Conservation (phyloP, 345 rosid genomes). For the Salix suchowensis region DNA sequence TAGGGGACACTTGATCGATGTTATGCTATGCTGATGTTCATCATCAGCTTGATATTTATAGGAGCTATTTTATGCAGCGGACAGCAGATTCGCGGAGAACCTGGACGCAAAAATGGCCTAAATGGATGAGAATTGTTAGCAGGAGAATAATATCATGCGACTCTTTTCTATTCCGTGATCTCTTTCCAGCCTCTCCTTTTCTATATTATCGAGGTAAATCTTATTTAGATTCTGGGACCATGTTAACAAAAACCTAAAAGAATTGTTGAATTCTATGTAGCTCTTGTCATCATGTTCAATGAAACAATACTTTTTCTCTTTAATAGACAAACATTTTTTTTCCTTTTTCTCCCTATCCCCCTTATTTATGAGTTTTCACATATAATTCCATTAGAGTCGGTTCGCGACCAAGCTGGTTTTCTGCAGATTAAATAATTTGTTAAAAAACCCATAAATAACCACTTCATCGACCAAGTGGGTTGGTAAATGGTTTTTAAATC, state of each 20-base stretch:
- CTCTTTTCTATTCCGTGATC: background rate
- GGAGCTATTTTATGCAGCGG: background rate
- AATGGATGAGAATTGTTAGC: background rate
- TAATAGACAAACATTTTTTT: no score
- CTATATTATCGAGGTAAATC: background rate
- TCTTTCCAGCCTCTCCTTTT: constrained; percentile 1
- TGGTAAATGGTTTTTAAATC: no score
- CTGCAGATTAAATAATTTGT: no score
- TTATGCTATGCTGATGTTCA: background rate
- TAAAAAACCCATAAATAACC: no score
- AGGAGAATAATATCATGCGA: background rate
- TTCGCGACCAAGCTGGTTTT: no score
- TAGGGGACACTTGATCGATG: constrained; percentile 24
- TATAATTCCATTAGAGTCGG: no score
- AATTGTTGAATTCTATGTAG: no score
- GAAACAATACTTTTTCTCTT: no score
- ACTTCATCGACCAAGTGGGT: no score
- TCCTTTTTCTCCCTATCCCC: no score
- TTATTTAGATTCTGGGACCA: background rate
- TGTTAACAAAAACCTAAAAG: background rate
- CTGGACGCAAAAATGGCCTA: background rate
- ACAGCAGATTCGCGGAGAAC: background rate
- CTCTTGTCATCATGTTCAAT: no score
- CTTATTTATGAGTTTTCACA: no score
- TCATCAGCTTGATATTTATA: background rate